These are phyloP conservation scores for Mycena capillaripes DNA, from an alignment of 768 basidiomycete species.

Conservation along the genomic window DNA sequence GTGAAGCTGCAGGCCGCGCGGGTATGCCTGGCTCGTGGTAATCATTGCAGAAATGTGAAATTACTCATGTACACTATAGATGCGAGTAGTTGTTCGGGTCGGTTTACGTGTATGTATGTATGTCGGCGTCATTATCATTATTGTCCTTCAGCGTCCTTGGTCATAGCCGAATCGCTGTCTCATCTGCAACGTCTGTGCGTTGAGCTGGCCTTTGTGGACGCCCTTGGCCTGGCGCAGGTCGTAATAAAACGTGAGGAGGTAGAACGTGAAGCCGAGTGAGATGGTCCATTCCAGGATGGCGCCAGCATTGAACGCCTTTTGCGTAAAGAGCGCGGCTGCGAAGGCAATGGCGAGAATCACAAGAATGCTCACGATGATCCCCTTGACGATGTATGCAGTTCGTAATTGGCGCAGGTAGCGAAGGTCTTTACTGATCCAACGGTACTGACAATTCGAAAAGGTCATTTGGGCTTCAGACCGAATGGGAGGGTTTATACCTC, in stretches of 20 bases:
- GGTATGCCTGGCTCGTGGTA: conserved; percentile 43
- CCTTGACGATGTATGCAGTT: conserved; percentile 73
- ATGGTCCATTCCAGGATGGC: conserved; percentile 85
- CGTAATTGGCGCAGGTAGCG: conserved; percentile 58
- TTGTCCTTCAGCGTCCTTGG: conserved; percentile 36
- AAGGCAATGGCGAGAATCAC: conserved; percentile 77
- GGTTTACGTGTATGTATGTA: too few species aligned
- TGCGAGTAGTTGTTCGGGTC: not conserved
- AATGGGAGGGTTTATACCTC: conserved; percentile 59
- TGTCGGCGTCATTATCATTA: conserved; percentile 5
- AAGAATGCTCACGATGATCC: conserved; percentile 68
- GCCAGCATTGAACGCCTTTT: conserved; percentile 57
- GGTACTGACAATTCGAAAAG: conserved; percentile 58
- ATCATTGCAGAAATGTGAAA: too few species aligned
- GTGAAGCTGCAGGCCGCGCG: not conserved
- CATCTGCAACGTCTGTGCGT: conserved; percentile 43
- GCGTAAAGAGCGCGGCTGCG: conserved; percentile 61
- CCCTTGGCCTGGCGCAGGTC: conserved; percentile 77
- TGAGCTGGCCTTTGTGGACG: conserved; percentile 62
- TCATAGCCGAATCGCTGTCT: conserved; percentile 11
- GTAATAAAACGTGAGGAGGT: conserved; percentile 78
- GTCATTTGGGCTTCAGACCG: not conserved
- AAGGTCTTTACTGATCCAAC: conserved; percentile 75
- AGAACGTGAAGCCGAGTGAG: conserved; percentile 79
- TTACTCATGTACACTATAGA: conserved; percentile 41